Conservation (phyloP, 768 basidiomycete species). For the Leccinum olivaceopallidum region DNA sequence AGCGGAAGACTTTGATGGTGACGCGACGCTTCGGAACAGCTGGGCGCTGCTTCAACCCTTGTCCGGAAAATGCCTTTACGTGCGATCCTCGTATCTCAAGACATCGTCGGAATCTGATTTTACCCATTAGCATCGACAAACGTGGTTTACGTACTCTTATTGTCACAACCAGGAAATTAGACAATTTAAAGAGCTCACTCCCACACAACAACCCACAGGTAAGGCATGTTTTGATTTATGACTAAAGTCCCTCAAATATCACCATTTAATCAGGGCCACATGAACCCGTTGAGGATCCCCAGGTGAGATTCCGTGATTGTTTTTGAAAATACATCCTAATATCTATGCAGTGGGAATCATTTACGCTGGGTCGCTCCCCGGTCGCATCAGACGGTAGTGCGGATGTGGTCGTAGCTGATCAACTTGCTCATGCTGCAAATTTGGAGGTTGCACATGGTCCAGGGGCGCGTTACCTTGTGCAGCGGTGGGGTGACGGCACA, state of each 20-base stretch:
- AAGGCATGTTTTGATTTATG: slow-evolving; percentile 30
- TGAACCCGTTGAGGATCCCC: slow-evolving; percentile 83
- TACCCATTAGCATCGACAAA: slow-evolving; percentile 67
- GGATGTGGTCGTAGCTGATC: slow-evolving; percentile 66
- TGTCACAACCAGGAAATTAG: slow-evolving; percentile 95
- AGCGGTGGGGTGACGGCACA: slow-evolving; percentile 90
- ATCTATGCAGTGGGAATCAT: slow-evolving; percentile 67
- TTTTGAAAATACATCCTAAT: slow-evolving; percentile 25
- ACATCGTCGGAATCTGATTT: slow-evolving; percentile 32
- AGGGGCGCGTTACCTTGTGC: slow-evolving; percentile 89
- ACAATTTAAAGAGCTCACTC: slow-evolving; percentile 87
- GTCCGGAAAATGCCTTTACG: slow-evolving; percentile 81
- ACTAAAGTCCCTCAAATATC: slow-evolving; percentile 22
- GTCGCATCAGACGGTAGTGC: slow-evolving; percentile 56
- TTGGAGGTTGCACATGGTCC: slow-evolving; percentile 75
- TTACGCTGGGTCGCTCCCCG: slow-evolving; percentile 74
- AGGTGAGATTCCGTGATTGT: slow-evolving; percentile 48
- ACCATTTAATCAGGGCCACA: slow-evolving; percentile 53
- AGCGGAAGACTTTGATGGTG: slow-evolving; percentile 56
- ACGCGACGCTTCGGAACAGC: slow-evolving; percentile 68
- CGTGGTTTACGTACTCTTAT: slow-evolving; percentile 98
- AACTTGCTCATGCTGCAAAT: slow-evolving; percentile 62
- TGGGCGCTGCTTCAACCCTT: slow-evolving; percentile 84
- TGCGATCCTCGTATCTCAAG: slow-evolving; percentile 46
- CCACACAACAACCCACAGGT: slow-evolving; percentile 69